Base-by-base conservation (phyloP, 192 early-diverging fungal species). In the Allomyces arbusculus region DNA sequence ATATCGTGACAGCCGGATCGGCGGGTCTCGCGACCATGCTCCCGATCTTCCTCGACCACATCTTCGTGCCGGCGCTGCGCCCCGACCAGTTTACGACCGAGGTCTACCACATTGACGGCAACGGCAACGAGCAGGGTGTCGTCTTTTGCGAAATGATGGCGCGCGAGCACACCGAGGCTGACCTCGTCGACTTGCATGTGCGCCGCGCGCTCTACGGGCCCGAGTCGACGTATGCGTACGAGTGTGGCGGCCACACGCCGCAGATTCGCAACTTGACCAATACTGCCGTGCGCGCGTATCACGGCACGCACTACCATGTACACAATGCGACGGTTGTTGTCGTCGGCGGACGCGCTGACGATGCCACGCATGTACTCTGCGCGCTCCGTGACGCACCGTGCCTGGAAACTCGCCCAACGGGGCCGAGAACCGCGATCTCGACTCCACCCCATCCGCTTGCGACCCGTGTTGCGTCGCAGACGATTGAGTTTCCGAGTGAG, bases 41-140 rank as follows among this genome's bases (percentile, higher is more conserved):
- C 40, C 87, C 89, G 14, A 82, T 84, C 1, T 88, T 88, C 65
- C 69, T 91, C 67, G 91, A 91, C 69, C 91, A 93, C 68, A 78
- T 93, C 19, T 69, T 91, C 50, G 72, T 81, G 66, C 89, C 89
- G 10, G 77, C 83, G n/a, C 74, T 93, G 62, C 65, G 77, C 26
- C 82, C 86, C 40, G 77, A 78, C 24, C 84, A 90, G 66, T 91
- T 89, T 68, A 75, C 84, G 63, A 89, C 86, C 26, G 86, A 89
- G 26, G 90, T 93, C 11, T 87, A 87, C 67, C 89, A 91, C 72
- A 75, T 84, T 44, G 88, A 91, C 63, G 79, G 72, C 22, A 72
- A 77, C 1, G 87, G 79, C 6, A 79, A 81, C 66, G 80, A 87
- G 50, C 82, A 89, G 33, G 91, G 91, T 19, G 91, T 93, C 10